Evolutionary conservation across 257 asterid genomes (phyloP).

Genomic region (Rhazya stricta): DNA sequence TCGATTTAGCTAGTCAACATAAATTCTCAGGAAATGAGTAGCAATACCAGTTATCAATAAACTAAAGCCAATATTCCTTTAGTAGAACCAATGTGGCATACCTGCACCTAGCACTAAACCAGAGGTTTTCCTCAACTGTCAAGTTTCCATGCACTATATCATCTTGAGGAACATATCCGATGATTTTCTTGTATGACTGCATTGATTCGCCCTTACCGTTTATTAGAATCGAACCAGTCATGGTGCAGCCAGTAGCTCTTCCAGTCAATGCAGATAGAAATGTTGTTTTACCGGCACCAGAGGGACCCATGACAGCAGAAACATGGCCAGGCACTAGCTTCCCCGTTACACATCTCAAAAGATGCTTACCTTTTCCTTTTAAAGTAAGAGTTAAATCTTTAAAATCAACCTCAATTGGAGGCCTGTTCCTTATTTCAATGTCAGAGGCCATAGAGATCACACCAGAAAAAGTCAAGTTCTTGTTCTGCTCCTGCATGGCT

Average conservation of each 20-base stretch:
- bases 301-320: constrained; percentile 99
- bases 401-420: constrained; percentile 78
- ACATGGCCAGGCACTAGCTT: constrained; percentile 82
- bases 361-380: constrained; percentile 79
- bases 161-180: constrained; percentile 96
- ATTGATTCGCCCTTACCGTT: constrained; percentile 73
- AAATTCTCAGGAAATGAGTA: not conserved
- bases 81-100: constrained; percentile 19
- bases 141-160: constrained; percentile 97
- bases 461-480: constrained; percentile 84
- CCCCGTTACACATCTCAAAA: constrained; percentile 83
- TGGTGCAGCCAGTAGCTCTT: constrained; percentile 85
- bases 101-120: constrained; percentile 99
- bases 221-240: constrained; percentile 71
- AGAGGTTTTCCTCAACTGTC: constrained; percentile 97
- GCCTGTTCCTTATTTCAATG: constrained; percentile 54
- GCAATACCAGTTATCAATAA: not conserved
- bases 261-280: constrained; percentile 94
- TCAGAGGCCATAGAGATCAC: constrained; percentile 78
- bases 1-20: not conserved
- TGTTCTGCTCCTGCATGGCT: constrained; percentile 76
- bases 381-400: constrained; percentile 83
- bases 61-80: not conserved
- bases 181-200: constrained; percentile 77
- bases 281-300: constrained; percentile 98